A percentile compares a stretch with the other conserved stretches of the same genome.
These are phyloP conservation scores for Amaranthus cruentus DNA, from an alignment of 148 eudicot species.

Conservation along the genomic window DNA sequence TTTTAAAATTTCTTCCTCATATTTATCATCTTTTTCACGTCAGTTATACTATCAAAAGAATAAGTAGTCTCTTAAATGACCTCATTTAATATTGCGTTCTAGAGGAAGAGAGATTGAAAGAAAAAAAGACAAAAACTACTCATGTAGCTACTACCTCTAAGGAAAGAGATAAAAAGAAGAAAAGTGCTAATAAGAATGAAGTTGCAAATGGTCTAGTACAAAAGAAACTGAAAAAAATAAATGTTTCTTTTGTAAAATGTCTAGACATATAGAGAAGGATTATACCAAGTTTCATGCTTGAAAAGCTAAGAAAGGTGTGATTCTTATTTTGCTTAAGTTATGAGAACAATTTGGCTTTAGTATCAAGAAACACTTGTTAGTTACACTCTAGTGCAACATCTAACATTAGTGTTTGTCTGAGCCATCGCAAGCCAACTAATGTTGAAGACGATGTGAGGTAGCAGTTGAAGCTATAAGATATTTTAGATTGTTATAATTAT, in stretches of 20 bases:
- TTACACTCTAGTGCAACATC: background rate
- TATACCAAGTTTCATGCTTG: background rate
- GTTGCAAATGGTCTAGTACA: background rate
- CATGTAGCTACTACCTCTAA: constrained; percentile 1
- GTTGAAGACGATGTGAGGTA: background rate
- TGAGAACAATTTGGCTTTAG: background rate
- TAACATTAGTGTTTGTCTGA: background rate
- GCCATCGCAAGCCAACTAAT: constrained; percentile 1
- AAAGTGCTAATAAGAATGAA: background rate
- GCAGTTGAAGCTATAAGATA: background rate
- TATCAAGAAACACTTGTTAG: constrained; percentile 6
- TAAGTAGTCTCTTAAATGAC: background rate
- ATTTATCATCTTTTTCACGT: background rate
- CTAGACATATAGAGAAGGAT: background rate
- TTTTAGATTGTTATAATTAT: background rate
- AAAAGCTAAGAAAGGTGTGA: background rate
- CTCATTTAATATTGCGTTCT: background rate
- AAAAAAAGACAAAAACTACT: background rate
- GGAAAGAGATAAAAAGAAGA: background rate
- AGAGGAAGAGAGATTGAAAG: background rate
- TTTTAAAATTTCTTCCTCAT: constrained; percentile 1
- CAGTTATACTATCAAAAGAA: background rate
- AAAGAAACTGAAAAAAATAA: background rate
- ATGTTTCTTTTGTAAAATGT: background rate
- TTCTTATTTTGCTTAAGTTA: background rate